Conservation (phyloP, 306 rosid species). For the Begonia masoniana region DNA sequence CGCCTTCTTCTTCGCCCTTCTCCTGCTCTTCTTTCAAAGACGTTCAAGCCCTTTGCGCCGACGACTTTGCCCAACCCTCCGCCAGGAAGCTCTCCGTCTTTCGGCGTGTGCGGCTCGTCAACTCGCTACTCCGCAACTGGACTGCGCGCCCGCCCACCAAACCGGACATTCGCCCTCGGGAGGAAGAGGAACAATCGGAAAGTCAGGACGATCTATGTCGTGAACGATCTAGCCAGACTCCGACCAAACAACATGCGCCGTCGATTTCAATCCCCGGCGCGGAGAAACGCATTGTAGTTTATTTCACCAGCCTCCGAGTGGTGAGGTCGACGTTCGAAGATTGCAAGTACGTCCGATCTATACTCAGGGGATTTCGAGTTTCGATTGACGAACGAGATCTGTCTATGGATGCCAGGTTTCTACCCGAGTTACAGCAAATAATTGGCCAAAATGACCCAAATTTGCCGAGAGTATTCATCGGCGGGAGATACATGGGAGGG, state of each 20-base stretch:
- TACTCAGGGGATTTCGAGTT: constrained; percentile 59
- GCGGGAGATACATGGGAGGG: constrained; percentile 75
- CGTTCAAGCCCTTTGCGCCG: constrained; percentile 54
- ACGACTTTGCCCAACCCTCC: constrained; percentile 27
- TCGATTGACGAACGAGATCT: constrained; percentile 77
- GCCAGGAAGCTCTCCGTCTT: constrained; percentile 40
- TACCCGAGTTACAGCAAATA: constrained; percentile 47
- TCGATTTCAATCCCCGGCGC: constrained; percentile 26
- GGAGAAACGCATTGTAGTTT: constrained; percentile 64
- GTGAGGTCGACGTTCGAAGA: constrained; percentile 71
- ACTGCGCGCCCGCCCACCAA: constrained; percentile 17
- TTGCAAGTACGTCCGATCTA: constrained; percentile 62
- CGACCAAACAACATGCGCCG: constrained; percentile 11
- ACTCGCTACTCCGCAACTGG: constrained; percentile 34
- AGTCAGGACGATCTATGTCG: background rate
- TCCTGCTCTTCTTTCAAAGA: constrained; percentile 83
- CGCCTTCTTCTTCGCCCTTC: constrained; percentile 42
- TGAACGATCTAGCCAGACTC: constrained; percentile 14
- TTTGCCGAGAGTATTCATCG: constrained; percentile 68
- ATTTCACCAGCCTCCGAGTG: constrained; percentile 88
- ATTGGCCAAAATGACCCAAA: constrained; percentile 31
- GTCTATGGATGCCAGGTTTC: constrained; percentile 68
- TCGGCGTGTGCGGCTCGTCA: constrained; percentile 77
- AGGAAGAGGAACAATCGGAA: constrained; percentile 7
- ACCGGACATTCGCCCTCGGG: background rate